These are phyloP conservation scores for Lumnitzera littorea DNA, from an alignment of 345 rosid genomes.

Conservation along the genomic window DNA sequence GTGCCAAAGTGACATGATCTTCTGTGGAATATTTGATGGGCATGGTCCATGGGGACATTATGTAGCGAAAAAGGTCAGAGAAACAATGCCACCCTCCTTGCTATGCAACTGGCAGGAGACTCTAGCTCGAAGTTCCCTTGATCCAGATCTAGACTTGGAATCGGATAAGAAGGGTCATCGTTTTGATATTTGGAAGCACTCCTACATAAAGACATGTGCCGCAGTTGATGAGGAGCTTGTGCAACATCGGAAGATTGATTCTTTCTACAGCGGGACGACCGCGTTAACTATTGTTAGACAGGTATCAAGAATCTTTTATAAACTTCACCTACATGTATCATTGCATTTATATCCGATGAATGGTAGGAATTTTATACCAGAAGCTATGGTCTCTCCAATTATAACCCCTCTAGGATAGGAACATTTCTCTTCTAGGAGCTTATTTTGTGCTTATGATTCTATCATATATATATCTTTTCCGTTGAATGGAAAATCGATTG, in stretches of 20 bases:
- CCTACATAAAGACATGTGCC: slow-evolving; percentile 71
- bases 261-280: slow-evolving; percentile 80
- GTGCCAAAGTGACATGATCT: slow-evolving; percentile 74
- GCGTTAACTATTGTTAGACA: slow-evolving; percentile 80
- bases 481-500: too few species aligned
- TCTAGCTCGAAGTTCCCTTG: slow-evolving; percentile 41
- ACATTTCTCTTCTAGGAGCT: too few species aligned
- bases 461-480: too few species aligned
- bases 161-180: slow-evolving; percentile 38
- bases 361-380: too few species aligned
- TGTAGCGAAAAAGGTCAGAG: slow-evolving; percentile 73
- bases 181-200: slow-evolving; percentile 72
- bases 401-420: too few species aligned
- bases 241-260: slow-evolving; percentile 57
- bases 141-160: slow-evolving; percentile 42
- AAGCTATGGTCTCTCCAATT: too few species aligned
- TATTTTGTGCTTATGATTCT: too few species aligned
- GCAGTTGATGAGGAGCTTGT: slow-evolving; percentile 70
- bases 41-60: slow-evolving; percentile 97
- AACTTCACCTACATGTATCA: too few species aligned
- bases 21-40: slow-evolving; percentile 94
- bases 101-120: slow-evolving; percentile 81
- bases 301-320: slow-evolving; percentile 19
- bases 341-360: too few species aligned
- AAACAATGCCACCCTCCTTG: slow-evolving; percentile 63